Conservation (phyloP, 140 eudicot species). For the Flaveria floridana region DNA sequence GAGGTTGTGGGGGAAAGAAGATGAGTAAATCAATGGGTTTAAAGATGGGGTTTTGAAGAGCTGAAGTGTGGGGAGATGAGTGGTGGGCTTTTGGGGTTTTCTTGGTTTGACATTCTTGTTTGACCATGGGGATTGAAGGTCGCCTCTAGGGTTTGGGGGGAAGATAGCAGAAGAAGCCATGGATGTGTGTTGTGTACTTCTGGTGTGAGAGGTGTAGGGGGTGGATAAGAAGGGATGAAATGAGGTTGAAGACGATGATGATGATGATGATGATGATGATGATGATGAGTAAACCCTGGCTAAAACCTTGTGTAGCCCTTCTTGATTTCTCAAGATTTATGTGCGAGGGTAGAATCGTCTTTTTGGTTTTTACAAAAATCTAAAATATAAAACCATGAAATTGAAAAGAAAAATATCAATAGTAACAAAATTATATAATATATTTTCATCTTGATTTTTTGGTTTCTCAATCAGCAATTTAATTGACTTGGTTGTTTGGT, state of each 20-base stretch:
- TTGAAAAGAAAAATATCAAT: not conserved
- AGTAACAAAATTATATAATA: too few relatives aligned
- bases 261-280: slow-evolving; percentile 18
- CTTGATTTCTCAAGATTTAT: slow-evolving; percentile 15
- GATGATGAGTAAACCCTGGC: slow-evolving; percentile 47
- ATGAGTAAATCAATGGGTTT: slow-evolving; percentile 43
- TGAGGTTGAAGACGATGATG: slow-evolving; percentile 39
- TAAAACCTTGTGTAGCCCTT: slow-evolving; percentile 47
- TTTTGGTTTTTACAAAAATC: not conserved
- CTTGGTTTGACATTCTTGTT: slow-evolving; percentile 33
- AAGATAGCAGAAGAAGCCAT: slow-evolving; percentile 74
- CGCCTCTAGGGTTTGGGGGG: slow-evolving; percentile 68
- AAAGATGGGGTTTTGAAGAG: slow-evolving; percentile 39
- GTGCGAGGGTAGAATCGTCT: slow-evolving; percentile 28
- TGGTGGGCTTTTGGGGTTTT: slow-evolving; percentile 38
- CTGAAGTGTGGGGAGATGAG: slow-evolving; percentile 39
- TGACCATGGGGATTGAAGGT: slow-evolving; percentile 60
- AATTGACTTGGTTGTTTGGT: too few relatives aligned
- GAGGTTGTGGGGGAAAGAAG: slow-evolving; percentile 49
- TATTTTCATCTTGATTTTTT: too few relatives aligned
- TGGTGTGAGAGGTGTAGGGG: slow-evolving; percentile 23
- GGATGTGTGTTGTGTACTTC: slow-evolving; percentile 2
- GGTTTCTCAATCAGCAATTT: too few relatives aligned
- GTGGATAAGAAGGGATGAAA: slow-evolving; percentile 39
- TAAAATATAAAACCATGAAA: not conserved